phyloP scores from a whole-genome alignment of 2,329 filamentous ascomycete species.

The Venturia aucupariae region DNA sequence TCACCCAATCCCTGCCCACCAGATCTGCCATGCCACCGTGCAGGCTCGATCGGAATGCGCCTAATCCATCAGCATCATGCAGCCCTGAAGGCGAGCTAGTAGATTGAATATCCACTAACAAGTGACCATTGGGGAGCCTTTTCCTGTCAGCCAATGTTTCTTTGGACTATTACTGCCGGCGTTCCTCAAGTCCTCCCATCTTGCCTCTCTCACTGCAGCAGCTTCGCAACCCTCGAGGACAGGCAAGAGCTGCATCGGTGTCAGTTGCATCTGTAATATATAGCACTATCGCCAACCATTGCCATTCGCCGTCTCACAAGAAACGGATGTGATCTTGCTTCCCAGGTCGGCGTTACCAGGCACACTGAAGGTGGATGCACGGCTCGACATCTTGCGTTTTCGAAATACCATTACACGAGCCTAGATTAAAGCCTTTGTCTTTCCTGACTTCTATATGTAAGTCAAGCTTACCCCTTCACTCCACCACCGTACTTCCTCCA shows the following conservation, averaged over 20 bases:
- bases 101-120: neutral
- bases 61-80: neutral
- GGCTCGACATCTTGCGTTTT: neutral
- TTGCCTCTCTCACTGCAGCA: neutral
- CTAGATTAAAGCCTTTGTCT: neutral
- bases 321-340: neutral
- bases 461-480: constrained; percentile 1
- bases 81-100: neutral
- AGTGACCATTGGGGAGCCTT: neutral
- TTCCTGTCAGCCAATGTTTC: neutral
- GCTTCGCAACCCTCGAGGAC: neutral
- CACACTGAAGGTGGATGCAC: constrained; percentile 1
- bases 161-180: neutral
- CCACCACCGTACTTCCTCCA: neutral
- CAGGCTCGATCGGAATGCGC: neutral
- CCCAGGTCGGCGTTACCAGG: neutral
- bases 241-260: neutral
- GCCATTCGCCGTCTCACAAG: neutral
- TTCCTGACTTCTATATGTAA: constrained; percentile 1
- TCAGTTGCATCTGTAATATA: neutral
- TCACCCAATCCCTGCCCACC: neutral
- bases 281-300: neutral
- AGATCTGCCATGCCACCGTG: constrained; percentile 3
- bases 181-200: neutral
- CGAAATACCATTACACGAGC: neutral